These are phyloP conservation scores for Lichtheimia ramosa DNA, from an alignment of 371 early-diverging fungal species.

Conservation along the genomic window DNA sequence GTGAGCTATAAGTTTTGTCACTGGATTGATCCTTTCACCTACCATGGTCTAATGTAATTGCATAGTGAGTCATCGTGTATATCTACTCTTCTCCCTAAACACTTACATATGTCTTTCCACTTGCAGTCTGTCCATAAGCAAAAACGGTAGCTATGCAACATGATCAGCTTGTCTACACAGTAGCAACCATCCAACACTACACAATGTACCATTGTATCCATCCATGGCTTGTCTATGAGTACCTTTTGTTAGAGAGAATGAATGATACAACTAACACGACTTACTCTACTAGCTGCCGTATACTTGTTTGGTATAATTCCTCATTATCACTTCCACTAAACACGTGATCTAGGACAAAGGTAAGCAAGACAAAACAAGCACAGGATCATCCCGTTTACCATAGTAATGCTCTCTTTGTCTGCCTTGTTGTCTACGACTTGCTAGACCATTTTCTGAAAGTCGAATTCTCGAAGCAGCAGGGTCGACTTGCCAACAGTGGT, in stretches of 20 bases:
- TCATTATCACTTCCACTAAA: slow-evolving; percentile 14
- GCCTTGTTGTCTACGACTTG: slow-evolving; percentile 12
- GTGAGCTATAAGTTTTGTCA: no score
- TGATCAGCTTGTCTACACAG: background rate
- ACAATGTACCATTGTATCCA: slow-evolving; percentile 18
- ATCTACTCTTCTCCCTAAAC: no score
- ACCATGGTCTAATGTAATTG: slow-evolving; percentile 22
- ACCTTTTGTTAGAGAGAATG: background rate
- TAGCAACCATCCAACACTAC: background rate
- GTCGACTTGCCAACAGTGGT: slow-evolving; percentile 10
- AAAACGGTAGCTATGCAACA: slow-evolving; percentile 64
- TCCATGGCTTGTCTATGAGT: slow-evolving; percentile 14
- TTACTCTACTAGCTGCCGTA: slow-evolving; percentile 29
- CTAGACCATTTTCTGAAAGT: slow-evolving; percentile 7
- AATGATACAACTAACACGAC: background rate
- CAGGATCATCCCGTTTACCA: slow-evolving; percentile 2
- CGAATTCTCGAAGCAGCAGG: slow-evolving; percentile 6
- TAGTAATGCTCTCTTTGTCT: slow-evolving; percentile 13
- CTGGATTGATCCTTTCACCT: slow-evolving; percentile 12
- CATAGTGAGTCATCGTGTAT: background rate
- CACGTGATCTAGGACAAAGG: slow-evolving; percentile 7
- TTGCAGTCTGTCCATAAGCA: slow-evolving; percentile 83
- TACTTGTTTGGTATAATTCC: slow-evolving; percentile 11
- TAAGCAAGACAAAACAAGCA: background rate
- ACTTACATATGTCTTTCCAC: slow-evolving; percentile 75